Percentiles rank a stretch among this genome's conserved stretches.
Evolutionary conservation across 1,284 basidiomycete species (phyloP).

Genomic region (Pseudozyma hubeiensis): DNA sequence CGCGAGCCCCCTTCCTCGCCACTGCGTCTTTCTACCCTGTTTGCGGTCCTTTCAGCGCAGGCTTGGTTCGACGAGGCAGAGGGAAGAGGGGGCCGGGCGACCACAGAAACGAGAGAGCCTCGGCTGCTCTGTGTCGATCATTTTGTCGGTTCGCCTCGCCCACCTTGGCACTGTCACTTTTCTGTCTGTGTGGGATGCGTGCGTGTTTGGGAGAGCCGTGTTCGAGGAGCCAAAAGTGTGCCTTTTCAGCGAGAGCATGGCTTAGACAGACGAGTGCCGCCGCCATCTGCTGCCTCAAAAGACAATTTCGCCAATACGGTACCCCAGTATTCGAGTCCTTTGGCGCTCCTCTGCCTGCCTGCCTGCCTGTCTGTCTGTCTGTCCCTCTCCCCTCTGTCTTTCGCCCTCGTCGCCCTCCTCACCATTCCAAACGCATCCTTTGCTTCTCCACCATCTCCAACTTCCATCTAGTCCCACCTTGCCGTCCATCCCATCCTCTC

Average conservation of each 20-base stretch:
- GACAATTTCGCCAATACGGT: no score
- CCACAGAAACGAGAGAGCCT: background rate
- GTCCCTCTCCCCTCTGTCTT: background rate
- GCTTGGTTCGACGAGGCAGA: no score
- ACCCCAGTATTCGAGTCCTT: no score
- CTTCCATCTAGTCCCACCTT: background rate
- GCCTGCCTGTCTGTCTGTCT: background rate
- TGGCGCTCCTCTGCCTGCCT: no score
- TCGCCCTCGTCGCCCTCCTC: constrained; percentile 1
- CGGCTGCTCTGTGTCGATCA: background rate
- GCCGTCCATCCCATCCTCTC: background rate
- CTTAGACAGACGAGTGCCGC: no score
- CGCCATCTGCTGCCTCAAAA: no score
- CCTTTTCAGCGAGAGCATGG: no score
- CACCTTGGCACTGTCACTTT: background rate
- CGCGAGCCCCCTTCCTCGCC: no score
- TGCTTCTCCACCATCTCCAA: constrained; percentile 17
- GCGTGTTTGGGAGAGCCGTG: background rate
- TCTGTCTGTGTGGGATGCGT: background rate
- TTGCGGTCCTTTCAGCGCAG: no score
- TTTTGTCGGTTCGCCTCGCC: background rate
- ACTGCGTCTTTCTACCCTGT: no score
- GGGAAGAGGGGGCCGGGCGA: no score
- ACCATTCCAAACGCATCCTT: background rate
- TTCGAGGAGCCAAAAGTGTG: no score